Evolutionary conservation across 2,329 filamentous ascomycete genomes (phyloP), one percentile per base, ranked within the genome.

Genomic region (Stachybotrys elegans): DNA sequence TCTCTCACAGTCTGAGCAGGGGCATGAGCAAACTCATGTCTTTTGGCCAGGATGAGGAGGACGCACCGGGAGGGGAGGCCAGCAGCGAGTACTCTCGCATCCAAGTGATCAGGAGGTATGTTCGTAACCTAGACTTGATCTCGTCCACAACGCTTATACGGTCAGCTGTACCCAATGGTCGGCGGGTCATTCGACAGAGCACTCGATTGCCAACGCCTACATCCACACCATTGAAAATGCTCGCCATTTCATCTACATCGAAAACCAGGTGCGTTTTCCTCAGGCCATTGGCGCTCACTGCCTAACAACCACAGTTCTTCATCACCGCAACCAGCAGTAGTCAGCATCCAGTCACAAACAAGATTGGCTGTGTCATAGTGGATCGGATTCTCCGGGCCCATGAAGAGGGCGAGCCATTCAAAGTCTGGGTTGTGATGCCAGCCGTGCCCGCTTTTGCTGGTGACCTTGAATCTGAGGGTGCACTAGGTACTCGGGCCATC

Each of bases 371-470:
- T 6, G 84, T 93, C 2, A 95, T 98, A 43, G 93, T 96, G 3
- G 90, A 98, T 45, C 91, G 92, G 1, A 84, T 90, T 21, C 79
- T 96, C 4, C 76, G 79, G 23, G 92, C 93, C 5, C 81, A 76
- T 7, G 86, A 91, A 57, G 90, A 94, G 59, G 79, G 78, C 3
- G 80, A 92, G 40, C 95, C 94, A 53, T 98, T 97, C 71, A 76
- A 86, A 20, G 81, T 98, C 51, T 95, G 97, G 49, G 79, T 95
- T 45, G 55, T 97, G 20, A 94, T 97, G 42, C 93, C 93, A 2
- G 84, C 89, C 1, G 85, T 98, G 45, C 92, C 93, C 8, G 93
- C 92, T 0, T 98, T 98, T 56, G 91, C 92, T 0, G 92, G 92
- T 38, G 92, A 97, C 59, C 73, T 98, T 22, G 75, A 90, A 45